These are phyloP conservation scores for Nitzschia sp. DNA, from an alignment of 108 stramenopile genomes.

Conservation along the genomic window DNA sequence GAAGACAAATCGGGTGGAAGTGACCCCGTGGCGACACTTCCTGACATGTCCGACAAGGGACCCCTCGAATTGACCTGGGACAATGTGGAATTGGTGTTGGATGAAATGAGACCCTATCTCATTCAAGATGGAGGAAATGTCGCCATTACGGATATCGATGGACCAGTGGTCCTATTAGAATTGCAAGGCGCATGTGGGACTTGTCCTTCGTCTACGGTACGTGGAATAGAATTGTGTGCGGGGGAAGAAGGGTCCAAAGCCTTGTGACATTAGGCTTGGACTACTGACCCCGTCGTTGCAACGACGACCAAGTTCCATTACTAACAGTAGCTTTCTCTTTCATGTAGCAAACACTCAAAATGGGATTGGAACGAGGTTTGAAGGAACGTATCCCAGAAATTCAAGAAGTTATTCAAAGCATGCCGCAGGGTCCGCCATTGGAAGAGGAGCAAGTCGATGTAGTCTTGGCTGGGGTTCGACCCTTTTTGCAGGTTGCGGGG, in stretches of 20 bases:
- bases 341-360: conserved; percentile 92
- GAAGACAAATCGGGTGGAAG: background rate
- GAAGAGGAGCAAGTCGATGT: conserved; percentile 75
- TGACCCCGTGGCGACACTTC: background rate
- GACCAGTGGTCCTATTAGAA: conserved; percentile 93
- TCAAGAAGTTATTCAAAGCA: conserved; percentile 91
- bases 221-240: too few relatives aligned
- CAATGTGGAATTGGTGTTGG: conserved; percentile 94
- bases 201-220: conserved; percentile 86
- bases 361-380: conserved; percentile 95
- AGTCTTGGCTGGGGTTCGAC: conserved; percentile 92
- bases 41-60: conserved; percentile 33
- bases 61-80: conserved; percentile 93
- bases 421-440: conserved; percentile 91
- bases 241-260: too few relatives aligned
- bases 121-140: conserved; percentile 95
- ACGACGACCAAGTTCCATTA: too few relatives aligned
- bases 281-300: too few relatives aligned
- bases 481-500: conserved; percentile 94
- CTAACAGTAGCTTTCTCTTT: too few relatives aligned
- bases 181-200: conserved; percentile 97
- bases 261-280: too few relatives aligned
- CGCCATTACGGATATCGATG: conserved; percentile 92
- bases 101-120: conserved; percentile 94
- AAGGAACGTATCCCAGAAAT: conserved; percentile 94